Evolutionary conservation across 176 grass and related monocot species (phyloP).

Genomic region (Rhynchospora breviuscula): DNA sequence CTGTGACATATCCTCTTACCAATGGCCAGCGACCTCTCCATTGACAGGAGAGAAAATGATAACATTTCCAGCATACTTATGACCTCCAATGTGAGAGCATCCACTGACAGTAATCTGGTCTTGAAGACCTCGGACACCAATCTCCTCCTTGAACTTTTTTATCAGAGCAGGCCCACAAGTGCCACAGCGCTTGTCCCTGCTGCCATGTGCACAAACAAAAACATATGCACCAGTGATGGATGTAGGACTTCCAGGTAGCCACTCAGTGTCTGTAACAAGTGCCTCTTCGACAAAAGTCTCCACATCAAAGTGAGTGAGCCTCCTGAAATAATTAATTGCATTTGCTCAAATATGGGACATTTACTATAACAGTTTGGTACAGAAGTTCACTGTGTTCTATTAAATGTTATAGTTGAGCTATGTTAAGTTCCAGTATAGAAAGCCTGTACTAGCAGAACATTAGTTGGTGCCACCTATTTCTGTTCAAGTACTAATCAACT

Average conservation of each 20-base stretch:
- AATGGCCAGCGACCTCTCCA: constrained; percentile 79
- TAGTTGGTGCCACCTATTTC: neutral
- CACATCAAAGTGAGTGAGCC: constrained; percentile 83
- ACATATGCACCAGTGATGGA: constrained; percentile 67
- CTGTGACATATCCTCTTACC: constrained; percentile 44
- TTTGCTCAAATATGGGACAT: neutral
- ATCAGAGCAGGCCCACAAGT: constrained; percentile 82
- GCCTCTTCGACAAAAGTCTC: constrained; percentile 91
- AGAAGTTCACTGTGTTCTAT: neutral
- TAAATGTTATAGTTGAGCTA: neutral
- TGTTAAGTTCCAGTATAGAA: neutral
- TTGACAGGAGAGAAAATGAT: constrained; percentile 60
- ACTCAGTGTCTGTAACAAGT: constrained; percentile 76
- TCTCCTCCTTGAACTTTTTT: constrained; percentile 77
- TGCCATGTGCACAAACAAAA: constrained; percentile 83
- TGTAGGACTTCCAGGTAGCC: constrained; percentile 63
- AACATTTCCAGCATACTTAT: constrained; percentile 97
- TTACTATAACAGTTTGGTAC: neutral
- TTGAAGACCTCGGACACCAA: constrained; percentile 41
- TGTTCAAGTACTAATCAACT: neutral
- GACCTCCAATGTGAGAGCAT: constrained; percentile 89
- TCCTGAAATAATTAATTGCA: constrained; percentile 40
- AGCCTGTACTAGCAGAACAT: neutral
- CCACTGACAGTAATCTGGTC: constrained; percentile 65
- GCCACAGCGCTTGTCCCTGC: constrained; percentile 86